Conservation (phyloP, 371 early-diverging fungal genomes). For the Mortierella sp. region DNA sequence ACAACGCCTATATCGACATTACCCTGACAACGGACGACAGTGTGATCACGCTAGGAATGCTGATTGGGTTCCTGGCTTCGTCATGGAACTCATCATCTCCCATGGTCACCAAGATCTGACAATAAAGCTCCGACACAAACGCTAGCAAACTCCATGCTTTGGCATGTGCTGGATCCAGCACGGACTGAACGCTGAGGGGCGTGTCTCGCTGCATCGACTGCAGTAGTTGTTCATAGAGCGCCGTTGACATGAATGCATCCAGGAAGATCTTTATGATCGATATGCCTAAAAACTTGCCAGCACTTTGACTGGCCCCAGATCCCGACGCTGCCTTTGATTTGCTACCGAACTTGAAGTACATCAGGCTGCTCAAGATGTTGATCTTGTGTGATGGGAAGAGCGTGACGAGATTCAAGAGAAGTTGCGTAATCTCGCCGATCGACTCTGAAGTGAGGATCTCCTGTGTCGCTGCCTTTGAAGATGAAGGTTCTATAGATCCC, state of each 20-base stretch:
- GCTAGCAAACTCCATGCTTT: constrained; percentile 69
- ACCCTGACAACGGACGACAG: constrained; percentile 72
- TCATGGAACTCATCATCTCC: constrained; percentile 89
- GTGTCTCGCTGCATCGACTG: constrained; percentile 24
- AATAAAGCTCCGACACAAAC: constrained; percentile 79
- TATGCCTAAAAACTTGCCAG: constrained; percentile 22
- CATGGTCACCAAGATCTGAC: constrained; percentile 78
- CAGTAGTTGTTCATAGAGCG: constrained; percentile 14
- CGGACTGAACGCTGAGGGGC: constrained; percentile 14
- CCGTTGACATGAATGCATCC: constrained; percentile 40
- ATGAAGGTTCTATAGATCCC: constrained; percentile 49
- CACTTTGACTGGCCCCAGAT: neutral
- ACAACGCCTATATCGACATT: neutral
- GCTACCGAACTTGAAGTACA: constrained; percentile 58
- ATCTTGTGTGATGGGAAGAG: constrained; percentile 69
- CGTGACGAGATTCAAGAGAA: constrained; percentile 68
- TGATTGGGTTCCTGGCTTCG: constrained; percentile 61
- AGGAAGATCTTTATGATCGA: constrained; percentile 48
- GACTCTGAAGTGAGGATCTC: constrained; percentile 15
- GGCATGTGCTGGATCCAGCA: constrained; percentile 38
- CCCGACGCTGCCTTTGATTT: constrained; percentile 11
- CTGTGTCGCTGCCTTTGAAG: constrained; percentile 8
- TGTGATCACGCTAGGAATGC: constrained; percentile 60
- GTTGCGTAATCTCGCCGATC: constrained; percentile 55
- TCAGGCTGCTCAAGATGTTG: constrained; percentile 62